Evolutionary conservation across 805 yeast genomes (phyloP), one percentile per base, ranked within the genome.

Genomic region (Scheffersomyces amazonensis): DNA sequence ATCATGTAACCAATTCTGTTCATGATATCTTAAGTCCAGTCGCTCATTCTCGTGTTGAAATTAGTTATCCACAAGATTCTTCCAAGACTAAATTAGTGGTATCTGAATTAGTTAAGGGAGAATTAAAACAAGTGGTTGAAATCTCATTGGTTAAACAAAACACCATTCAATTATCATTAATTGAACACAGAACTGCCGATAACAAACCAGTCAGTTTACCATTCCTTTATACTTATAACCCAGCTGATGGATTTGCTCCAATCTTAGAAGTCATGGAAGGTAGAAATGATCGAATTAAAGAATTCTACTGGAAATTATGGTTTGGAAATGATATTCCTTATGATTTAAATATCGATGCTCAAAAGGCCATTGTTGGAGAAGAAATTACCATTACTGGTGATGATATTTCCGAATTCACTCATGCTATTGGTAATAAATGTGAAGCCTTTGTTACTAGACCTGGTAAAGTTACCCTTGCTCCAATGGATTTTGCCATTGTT

Each of bases 401-500:
- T 62, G 87, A 80, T 47, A 86, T 93, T 60, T 77, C 89, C 44
- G 96, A 90, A 64, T 88, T 93, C 63, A 90, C 96, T 23, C 96
- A 90, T 54, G 97, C 97, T 43, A 87, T 93, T 60, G 97, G 97
- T 51, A 93, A 93, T 78, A 84, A 85, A 50, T 89, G 96, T 65
- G 98, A 93, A 70, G 96, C 95, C 44, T 93, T 89, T 54, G 96
- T 90, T 51, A 76, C 83, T 42, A 81, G 96, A 72, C 78, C 87
- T 35, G 93, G 90, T 48, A 84, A 87, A 64, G 78, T 76, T 47
- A 82, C 87, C 42, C 73, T 81, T 52, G 99, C 98, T 34, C 99
- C 99, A 56, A 91, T 93, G 98, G 99, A 93, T 73, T 93, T 90
- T 60, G 98, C 99, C 35, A 93, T 93, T 63, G 97, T 93, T 41